Evolutionary conservation across 177 flowering plant genomes (phyloP).

Genomic region (Tripterygium wilfordii): DNA sequence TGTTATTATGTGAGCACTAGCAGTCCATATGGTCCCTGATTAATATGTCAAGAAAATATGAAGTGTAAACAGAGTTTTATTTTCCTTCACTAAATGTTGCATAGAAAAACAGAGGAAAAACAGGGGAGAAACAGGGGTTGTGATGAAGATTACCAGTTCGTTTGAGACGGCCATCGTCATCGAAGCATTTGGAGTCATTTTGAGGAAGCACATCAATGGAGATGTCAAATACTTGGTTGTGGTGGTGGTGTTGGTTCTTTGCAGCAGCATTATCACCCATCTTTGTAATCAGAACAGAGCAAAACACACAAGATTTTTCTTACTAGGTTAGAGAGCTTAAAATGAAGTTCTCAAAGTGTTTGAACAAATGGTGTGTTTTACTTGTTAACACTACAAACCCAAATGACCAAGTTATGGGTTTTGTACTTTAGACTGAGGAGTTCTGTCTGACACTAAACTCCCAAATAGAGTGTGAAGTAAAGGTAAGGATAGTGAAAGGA

Average conservation of each 20-base stretch:
- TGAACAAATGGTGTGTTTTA: no score
- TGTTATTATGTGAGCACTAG: slow-evolving; percentile 48
- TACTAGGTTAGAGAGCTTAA: no score
- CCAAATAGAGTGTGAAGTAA: no score
- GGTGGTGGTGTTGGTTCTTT: slow-evolving; percentile 20
- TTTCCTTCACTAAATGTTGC: no score
- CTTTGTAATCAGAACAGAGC: slow-evolving; percentile 5
- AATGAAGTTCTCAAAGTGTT: no score
- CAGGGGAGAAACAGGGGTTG: background rate
- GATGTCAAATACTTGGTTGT: slow-evolving; percentile 16
- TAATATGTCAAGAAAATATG: background rate
- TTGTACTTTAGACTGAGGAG: no score
- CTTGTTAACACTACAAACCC: no score
- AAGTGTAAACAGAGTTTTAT: no score
- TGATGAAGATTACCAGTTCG: slow-evolving; percentile 49
- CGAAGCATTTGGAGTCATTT: slow-evolving; percentile 26
- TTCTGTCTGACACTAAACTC: no score
- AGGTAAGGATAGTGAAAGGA: no score
- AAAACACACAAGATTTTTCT: background rate
- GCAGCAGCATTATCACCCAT: slow-evolving; percentile 29
- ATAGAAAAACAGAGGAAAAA: background rate
- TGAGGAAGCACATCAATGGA: slow-evolving; percentile 23
- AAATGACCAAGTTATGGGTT: no score
- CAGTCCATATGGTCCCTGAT: slow-evolving; percentile 34
- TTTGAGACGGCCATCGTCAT: slow-evolving; percentile 46